Evolutionary conservation across 805 yeast genomes (phyloP), one percentile per base, ranked within the genome.

Genomic region (Hanseniaspora guilliermondii): DNA sequence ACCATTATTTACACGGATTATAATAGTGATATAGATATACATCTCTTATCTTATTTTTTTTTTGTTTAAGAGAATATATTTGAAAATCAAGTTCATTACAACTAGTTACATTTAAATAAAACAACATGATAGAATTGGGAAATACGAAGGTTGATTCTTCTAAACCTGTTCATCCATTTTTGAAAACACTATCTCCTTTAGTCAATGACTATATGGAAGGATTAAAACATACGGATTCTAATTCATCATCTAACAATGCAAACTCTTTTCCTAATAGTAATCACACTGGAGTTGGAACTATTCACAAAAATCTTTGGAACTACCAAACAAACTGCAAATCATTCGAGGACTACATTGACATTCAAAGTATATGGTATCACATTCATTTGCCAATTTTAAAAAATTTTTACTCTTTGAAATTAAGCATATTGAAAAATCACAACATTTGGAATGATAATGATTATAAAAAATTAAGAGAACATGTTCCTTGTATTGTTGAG

Each of bases 361-460:
- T 64, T 4, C 64, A 79, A 21, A 44, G 45, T 12, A 52, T 52
- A 22, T 83, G 88, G 88, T 63, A 70, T 33, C 77, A 78, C 5
- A 73, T 83, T 58, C 83, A 80, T 59, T 79, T 80, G 60, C 87
- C 87, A 1, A 75, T 79, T 2, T 73, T 82, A 57, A 81, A 60
- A 60, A 55, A 53, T 58, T 56, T 47, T 59, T 53, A 46, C 49
- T 58, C 45, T 49, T 58, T 41, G 56, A 58, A 56, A 46, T 27
- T 36, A 56, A 50, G 56, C 58, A 35, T 65, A 68, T 56, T 65
- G 60, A 49, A 62, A 64, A 45, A 64, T 36, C 55, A 32, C 48
- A 56, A 53, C 55, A 60, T 53, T 33, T 37, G 38, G 22, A 47
- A 41, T 37, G 52, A 38, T 56, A 49, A 59, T 60, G 57, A 55